These are phyloP conservation scores for Striga hermonthica DNA, from an alignment of 305 asterid species.

Conservation along the genomic window DNA sequence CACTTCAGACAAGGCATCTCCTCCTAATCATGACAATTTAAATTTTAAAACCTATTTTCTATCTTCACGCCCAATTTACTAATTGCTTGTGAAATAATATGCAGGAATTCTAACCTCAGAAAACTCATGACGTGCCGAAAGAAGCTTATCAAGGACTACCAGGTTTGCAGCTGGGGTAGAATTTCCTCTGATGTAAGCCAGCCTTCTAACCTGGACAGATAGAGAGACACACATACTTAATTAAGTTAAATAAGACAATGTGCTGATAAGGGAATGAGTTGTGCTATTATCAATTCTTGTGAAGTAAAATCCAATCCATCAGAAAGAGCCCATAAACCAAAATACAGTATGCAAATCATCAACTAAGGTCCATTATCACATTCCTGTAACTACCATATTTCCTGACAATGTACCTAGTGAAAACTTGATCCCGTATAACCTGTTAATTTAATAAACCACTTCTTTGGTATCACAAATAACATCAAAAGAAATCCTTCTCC, in stretches of 20 bases:
- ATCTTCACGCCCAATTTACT: constrained; percentile 26
- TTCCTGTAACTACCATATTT: constrained; percentile 17
- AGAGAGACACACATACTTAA: constrained; percentile 19
- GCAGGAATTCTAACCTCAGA: constrained; percentile 60
- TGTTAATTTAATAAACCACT: constrained; percentile 25
- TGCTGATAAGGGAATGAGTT: constrained; percentile 2
- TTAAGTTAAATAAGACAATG: constrained; percentile 20
- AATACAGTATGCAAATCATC: constrained; percentile 24
- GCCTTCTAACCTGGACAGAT: constrained; percentile 71
- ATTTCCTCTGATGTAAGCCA: constrained; percentile 73
- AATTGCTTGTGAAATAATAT: constrained; percentile 10
- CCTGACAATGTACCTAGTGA: constrained; percentile 24
- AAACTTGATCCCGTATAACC: constrained; percentile 15
- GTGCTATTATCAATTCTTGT: constrained; percentile 14
- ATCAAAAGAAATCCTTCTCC: constrained; percentile 10
- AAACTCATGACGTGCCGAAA: constrained; percentile 86
- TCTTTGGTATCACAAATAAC: constrained; percentile 21
- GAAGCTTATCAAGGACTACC: constrained; percentile 78
- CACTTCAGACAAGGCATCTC: constrained; percentile 9
- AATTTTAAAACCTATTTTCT: constrained; percentile 11
- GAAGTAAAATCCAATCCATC: constrained; percentile 13
- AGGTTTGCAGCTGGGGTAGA: constrained; percentile 81
- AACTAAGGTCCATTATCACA: constrained; percentile 7
- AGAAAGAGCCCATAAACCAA: constrained; percentile 15
- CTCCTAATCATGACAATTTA: background rate